Percentiles rank a stretch among this genome's conserved stretches.
phyloP scores from a whole-genome alignment of 768 basidiomycete genomes.

The Macrocybe gigantea region DNA sequence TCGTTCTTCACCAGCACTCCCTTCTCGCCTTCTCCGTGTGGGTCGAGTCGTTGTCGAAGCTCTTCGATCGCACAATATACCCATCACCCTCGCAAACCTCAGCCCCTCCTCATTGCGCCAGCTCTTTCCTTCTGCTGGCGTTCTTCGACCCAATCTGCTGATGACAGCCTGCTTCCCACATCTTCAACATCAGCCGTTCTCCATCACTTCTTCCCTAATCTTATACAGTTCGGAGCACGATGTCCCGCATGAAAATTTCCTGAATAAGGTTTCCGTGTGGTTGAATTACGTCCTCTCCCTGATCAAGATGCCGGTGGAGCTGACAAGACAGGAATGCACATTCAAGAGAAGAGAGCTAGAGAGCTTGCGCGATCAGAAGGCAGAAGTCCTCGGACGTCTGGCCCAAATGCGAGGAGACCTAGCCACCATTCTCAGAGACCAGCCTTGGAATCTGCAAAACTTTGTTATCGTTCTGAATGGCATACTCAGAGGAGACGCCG shows the following conservation, averaged over 20 bases:
- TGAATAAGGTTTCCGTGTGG: conserved; percentile 7
- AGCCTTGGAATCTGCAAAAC: conserved; percentile 12
- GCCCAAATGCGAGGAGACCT: conserved; percentile 46
- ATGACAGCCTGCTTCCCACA: conserved; percentile 65
- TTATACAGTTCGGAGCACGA: conserved; percentile 1
- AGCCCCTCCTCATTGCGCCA: conserved; percentile 40
- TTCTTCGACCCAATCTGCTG: conserved; percentile 44
- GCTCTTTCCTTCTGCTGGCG: conserved; percentile 39
- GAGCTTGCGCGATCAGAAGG: conserved; percentile 59
- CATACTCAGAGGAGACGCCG: conserved; percentile 13
- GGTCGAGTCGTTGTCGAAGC: conserved; percentile 33
- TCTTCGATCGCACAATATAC: conserved; percentile 36
- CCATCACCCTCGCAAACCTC: conserved; percentile 40
- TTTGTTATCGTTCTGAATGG: conserved; percentile 12
- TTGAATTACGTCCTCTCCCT: conserved; percentile 17
- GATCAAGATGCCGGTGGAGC: conserved; percentile 48
- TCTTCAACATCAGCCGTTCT: conserved; percentile 15
- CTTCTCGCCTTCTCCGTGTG: conserved; percentile 32
- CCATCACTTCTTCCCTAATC: conserved; percentile 12
- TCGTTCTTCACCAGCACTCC: conserved; percentile 31
- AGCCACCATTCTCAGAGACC: conserved; percentile 21
- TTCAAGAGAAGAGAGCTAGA: conserved; percentile 56
- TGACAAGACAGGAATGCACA: conserved; percentile 63
- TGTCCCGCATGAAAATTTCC: conserved; percentile 4
- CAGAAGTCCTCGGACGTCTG: conserved; percentile 61